Conservation (phyloP, 1,284 basidiomycete genomes). For the Cryptococcus sp. region DNA sequence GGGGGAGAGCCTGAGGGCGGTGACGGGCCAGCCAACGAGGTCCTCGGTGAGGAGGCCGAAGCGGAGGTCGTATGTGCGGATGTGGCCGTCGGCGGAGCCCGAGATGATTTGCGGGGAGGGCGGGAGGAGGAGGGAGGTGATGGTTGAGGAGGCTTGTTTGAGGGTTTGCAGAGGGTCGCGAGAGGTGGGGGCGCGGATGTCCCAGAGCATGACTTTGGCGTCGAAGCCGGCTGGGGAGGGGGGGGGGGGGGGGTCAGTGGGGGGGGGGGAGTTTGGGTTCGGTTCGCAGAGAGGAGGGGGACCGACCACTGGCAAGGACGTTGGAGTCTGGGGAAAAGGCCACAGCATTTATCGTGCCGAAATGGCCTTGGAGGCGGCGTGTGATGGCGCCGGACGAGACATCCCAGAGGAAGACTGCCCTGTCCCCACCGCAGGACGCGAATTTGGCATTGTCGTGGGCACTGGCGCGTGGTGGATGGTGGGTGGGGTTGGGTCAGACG, state of each 20-base stretch:
- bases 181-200: conserved; percentile 67
- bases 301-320: conserved; percentile 77
- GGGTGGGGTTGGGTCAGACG: no score
- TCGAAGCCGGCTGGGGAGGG: conserved; percentile 55
- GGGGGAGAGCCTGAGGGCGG: conserved; percentile 63
- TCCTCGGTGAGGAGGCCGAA: conserved; percentile 85
- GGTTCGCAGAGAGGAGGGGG: neutral
- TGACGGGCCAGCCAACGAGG: conserved; percentile 84
- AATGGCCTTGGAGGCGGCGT: conserved; percentile 78
- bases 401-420: conserved; percentile 91
- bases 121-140: conserved; percentile 74
- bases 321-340: conserved; percentile 76
- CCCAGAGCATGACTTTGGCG: conserved; percentile 82
- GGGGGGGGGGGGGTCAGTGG: neutral
- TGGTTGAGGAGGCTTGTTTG: conserved; percentile 83
- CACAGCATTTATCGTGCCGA: conserved; percentile 84
- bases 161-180: conserved; percentile 84
- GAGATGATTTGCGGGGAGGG: conserved; percentile 62
- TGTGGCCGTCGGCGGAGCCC: conserved; percentile 84
- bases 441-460: conserved; percentile 91
- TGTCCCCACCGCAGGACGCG: conserved; percentile 89
- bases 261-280: no score
- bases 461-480: no score
- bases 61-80: conserved; percentile 89
- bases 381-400: conserved; percentile 80